These are phyloP conservation scores for Striga hermonthica DNA, from an alignment of 305 asterid genomes.

Conservation along the genomic window DNA sequence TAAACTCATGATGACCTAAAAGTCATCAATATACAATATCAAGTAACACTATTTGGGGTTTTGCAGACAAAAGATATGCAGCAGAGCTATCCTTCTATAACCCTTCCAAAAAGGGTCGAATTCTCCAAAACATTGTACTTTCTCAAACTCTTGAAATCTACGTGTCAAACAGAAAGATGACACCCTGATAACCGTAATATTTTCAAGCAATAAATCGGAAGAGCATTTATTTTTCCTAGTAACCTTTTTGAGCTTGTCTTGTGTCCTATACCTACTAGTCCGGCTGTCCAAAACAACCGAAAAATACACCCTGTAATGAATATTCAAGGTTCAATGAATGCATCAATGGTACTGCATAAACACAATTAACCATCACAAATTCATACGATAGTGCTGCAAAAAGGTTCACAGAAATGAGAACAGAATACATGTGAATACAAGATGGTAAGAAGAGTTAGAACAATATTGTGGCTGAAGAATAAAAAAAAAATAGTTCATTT, in stretches of 20 bases:
- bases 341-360: too few species aligned
- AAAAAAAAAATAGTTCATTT: too few species aligned
- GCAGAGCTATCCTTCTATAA: constrained; percentile 25
- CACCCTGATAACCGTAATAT: constrained; percentile 30
- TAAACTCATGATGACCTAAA: neutral
- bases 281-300: constrained; percentile 19
- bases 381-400: too few species aligned
- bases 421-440: too few species aligned
- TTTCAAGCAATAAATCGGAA: constrained; percentile 17
- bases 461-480: too few species aligned
- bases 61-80: constrained; percentile 26
- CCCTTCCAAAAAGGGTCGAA: constrained; percentile 23
- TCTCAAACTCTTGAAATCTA: constrained; percentile 27
- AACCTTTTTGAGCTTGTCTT: constrained; percentile 31
- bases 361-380: too few species aligned
- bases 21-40: constrained; percentile 26
- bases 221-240: constrained; percentile 33
- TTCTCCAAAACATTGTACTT: constrained; percentile 31
- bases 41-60: constrained; percentile 27
- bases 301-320: constrained; percentile 33
- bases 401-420: too few species aligned
- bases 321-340: constrained; percentile 8
- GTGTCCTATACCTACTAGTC: constrained; percentile 29
- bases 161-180: constrained; percentile 38
- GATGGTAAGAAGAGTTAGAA: too few species aligned